Conservation (phyloP, 352 stramenopile species). For the Phytopythium litorale region DNA sequence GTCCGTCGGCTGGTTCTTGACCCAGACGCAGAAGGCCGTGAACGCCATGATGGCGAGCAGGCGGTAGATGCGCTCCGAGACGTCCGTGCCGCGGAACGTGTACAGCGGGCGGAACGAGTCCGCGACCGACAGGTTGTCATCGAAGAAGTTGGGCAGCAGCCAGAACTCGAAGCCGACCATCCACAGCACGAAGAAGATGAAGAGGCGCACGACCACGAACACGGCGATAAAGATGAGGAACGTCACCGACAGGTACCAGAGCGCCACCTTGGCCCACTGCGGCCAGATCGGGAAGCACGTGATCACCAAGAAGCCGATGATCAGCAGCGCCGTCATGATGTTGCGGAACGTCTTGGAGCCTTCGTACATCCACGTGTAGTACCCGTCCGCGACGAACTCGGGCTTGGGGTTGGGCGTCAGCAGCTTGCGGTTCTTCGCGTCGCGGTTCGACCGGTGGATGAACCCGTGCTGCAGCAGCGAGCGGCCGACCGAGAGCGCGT, state of each 20-base stretch:
- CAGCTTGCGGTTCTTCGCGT: constrained; percentile 84
- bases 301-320: constrained; percentile 96
- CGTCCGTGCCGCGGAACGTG: constrained; percentile 76
- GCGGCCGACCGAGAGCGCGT: constrained; percentile 66
- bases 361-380: constrained; percentile 99
- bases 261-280: constrained; percentile 95
- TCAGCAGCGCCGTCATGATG: constrained; percentile 95
- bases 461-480: constrained; percentile 76
- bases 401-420: constrained; percentile 80
- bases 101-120: constrained; percentile 98
- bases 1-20: constrained; percentile 98
- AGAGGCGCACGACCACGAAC: constrained; percentile 93
- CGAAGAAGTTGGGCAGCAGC: constrained; percentile 99
- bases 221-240: constrained; percentile 98
- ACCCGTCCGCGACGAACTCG: constrained; percentile 94
- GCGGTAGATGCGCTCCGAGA: constrained; percentile 95
- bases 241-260: constrained; percentile 99
- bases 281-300: constrained; percentile 99
- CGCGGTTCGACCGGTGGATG: constrained; percentile 86
- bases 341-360: constrained; percentile 97
- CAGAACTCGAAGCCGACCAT: constrained; percentile 97
- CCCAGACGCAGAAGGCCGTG: constrained; percentile 96
- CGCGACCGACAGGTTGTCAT: constrained; percentile 96
- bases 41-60: constrained; percentile 91
- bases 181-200: constrained; percentile 97